A percentile compares a stretch with the other conserved stretches of the same genome.
phyloP scores from a whole-genome alignment of 225 moss, liverwort and hornwort species.

The Polytrichum formosum region DNA sequence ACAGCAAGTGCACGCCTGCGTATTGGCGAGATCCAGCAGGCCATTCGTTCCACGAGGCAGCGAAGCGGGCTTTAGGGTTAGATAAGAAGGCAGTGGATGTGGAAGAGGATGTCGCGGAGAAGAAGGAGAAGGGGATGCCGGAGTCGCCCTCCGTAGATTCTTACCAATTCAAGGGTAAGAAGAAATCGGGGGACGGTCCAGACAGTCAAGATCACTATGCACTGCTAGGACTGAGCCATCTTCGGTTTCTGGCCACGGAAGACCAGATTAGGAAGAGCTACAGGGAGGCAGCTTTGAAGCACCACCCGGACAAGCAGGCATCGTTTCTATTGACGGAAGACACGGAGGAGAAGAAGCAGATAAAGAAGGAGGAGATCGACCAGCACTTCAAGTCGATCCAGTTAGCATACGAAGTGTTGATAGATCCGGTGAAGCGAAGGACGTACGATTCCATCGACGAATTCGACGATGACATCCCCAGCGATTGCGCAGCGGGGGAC shows the following conservation, averaged over 20 bases:
- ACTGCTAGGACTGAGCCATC: slow-evolving; percentile 77
- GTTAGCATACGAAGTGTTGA: slow-evolving; percentile 92
- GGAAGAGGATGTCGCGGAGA: slow-evolving; percentile 46
- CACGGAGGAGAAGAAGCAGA: slow-evolving; percentile 63
- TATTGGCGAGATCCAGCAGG: slow-evolving; percentile 74
- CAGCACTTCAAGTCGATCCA: slow-evolving; percentile 92
- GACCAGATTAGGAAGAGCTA: slow-evolving; percentile 99
- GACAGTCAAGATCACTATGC: slow-evolving; percentile 96
- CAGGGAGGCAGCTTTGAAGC: slow-evolving; percentile 87
- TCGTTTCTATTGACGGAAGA: slow-evolving; percentile 74
- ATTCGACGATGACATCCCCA: slow-evolving; percentile 97
- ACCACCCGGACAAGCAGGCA: slow-evolving; percentile 98
- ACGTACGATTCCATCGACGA: slow-evolving; percentile 93
- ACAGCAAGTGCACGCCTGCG: slow-evolving; percentile 53
- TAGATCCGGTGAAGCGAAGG: slow-evolving; percentile 81
- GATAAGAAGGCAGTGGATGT: slow-evolving; percentile 25
- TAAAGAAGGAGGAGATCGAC: slow-evolving; percentile 92
- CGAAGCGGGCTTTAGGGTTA: slow-evolving; percentile 65
- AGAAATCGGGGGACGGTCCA: slow-evolving; percentile 67
- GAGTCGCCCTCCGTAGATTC: slow-evolving; percentile 72
- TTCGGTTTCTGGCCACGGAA: slow-evolving; percentile 88
- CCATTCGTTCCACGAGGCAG: slow-evolving; percentile 65
- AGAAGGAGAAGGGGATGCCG: slow-evolving; percentile 58
- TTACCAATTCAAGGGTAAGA: slow-evolving; percentile 90
- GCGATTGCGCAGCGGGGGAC: slow-evolving; percentile 67